A percentile compares a stretch with the other conserved stretches of the same genome.
Evolutionary conservation across 176 grass and related monocot genomes (phyloP).

Genomic region (Melocanna baccifera): DNA sequence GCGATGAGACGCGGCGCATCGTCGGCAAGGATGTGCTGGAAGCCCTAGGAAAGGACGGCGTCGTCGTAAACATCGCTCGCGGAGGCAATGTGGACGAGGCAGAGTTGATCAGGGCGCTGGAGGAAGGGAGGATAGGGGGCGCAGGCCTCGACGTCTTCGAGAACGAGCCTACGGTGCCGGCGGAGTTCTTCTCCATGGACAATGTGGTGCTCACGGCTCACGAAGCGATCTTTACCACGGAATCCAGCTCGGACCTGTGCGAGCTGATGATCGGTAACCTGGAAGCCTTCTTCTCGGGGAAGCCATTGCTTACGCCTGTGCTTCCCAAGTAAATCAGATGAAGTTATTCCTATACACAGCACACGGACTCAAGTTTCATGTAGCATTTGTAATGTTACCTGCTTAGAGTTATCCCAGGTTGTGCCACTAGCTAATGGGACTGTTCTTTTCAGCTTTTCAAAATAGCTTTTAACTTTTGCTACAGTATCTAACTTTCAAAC

Average conservation of each 20-base stretch:
- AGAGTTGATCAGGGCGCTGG: slow-evolving; percentile 29
- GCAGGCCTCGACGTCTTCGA: slow-evolving; percentile 62
- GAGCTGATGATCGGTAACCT: slow-evolving; percentile 38
- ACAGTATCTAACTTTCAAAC: too few species aligned
- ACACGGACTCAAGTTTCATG: not conserved
- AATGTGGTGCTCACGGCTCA: slow-evolving; percentile 57
- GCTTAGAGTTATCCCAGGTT: too few species aligned
- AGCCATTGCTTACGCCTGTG: slow-evolving; percentile 28
- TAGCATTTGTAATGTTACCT: not conserved
- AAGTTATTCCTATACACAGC: not conserved
- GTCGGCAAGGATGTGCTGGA: slow-evolving; percentile 40
- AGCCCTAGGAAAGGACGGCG: slow-evolving; percentile 41
- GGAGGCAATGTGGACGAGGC: slow-evolving; percentile 41
- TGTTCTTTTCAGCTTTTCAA: too few species aligned
- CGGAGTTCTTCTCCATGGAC: slow-evolving; percentile 48
- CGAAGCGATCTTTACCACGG: slow-evolving; percentile 1
- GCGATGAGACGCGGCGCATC: slow-evolving; percentile 35
- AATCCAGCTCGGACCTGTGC: not conserved
- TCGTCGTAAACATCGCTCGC: slow-evolving; percentile 49
- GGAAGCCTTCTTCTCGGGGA: slow-evolving; percentile 49
- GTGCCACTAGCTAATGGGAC: too few species aligned
- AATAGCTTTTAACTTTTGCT: too few species aligned
- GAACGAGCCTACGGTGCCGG: slow-evolving; percentile 33
- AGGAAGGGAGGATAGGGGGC: slow-evolving; percentile 28
- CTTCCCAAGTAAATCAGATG: not conserved